phyloP scores from a whole-genome alignment of 2,329 filamentous ascomycete species.

The Blastomyces percursus region DNA sequence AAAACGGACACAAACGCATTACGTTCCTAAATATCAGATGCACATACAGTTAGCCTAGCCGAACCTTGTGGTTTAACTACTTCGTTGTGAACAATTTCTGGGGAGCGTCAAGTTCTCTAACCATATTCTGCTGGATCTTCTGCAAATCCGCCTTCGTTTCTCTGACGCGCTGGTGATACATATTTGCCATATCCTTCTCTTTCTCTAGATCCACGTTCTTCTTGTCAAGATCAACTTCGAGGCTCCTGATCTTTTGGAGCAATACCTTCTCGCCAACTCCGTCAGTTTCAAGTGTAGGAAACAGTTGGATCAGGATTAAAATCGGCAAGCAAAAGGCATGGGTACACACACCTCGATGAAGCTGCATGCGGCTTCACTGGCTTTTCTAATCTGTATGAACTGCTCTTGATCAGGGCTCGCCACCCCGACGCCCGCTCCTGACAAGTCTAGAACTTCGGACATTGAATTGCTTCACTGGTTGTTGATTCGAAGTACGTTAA shows the following conservation, averaged over 20 bases:
- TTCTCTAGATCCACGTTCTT: slow-evolving; percentile 3
- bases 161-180: slow-evolving; percentile 5
- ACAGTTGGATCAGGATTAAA: neutral
- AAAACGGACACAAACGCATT: slow-evolving; percentile 25
- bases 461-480: neutral
- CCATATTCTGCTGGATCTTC: slow-evolving; percentile 6
- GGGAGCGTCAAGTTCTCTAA: neutral
- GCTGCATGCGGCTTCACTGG: slow-evolving; percentile 2
- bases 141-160: slow-evolving; percentile 1
- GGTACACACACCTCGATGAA: neutral
- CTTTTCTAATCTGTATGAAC: slow-evolving; percentile 1
- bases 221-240: slow-evolving; percentile 2
- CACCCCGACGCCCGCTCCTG: neutral
- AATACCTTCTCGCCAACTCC: neutral
- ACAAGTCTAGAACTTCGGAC: neutral
- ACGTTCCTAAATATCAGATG: slow-evolving; percentile 4
- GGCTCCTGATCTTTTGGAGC: neutral
- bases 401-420: neutral
- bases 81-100: neutral
- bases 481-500: neutral
- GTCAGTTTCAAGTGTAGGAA: neutral
- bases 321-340: neutral
- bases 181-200: slow-evolving; percentile 4
- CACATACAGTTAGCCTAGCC: neutral
- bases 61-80: neutral